Evolutionary conservation across 2,329 filamentous ascomycete genomes (phyloP).

Genomic region (Neofusicoccum kwambonambiense): DNA sequence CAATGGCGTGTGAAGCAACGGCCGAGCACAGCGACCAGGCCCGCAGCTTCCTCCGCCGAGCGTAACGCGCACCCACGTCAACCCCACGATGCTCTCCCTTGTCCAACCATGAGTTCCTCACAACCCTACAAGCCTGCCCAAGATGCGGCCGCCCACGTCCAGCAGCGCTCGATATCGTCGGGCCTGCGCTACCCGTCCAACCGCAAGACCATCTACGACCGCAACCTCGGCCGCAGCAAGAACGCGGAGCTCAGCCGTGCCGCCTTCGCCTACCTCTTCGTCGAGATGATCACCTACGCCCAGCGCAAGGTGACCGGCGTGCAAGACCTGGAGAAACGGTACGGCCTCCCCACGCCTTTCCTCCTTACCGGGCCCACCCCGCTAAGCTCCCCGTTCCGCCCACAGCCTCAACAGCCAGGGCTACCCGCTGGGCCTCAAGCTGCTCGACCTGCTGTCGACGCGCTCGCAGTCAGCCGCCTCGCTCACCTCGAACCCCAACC

Average conservation of each 20-base stretch:
- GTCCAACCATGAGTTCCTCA: conserved; percentile 17
- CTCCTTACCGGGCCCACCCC: conserved; percentile 48
- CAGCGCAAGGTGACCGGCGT: conserved; percentile 89
- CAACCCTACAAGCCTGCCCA: conserved; percentile 14
- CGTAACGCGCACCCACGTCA: conserved; percentile 5
- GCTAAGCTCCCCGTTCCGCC: background rate
- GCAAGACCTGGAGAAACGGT: conserved; percentile 90
- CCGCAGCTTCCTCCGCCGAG: conserved; percentile 7
- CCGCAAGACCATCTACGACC: conserved; percentile 97
- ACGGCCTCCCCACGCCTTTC: conserved; percentile 24
- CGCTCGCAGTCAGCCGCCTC: conserved; percentile 35
- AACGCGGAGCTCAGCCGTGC: conserved; percentile 87
- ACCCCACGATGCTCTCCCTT: conserved; percentile 8
- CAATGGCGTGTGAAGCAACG: conserved; percentile 1
- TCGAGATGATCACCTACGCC: conserved; percentile 94
- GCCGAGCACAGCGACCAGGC: background rate
- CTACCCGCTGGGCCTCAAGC: conserved; percentile 88
- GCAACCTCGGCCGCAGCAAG: conserved; percentile 85
- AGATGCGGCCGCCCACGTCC: conserved; percentile 6
- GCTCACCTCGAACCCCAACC: conserved; percentile 15
- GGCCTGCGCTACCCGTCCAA: conserved; percentile 85
- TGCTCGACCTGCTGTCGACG: conserved; percentile 72
- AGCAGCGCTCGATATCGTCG: conserved; percentile 19
- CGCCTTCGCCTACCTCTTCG: conserved; percentile 93
- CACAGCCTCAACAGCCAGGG: conserved; percentile 84